Percentiles rank a stretch among this genome's conserved stretches.
Evolutionary conservation across 116 monocot species (phyloP).

Genomic region (Posidonia oceanica): DNA sequence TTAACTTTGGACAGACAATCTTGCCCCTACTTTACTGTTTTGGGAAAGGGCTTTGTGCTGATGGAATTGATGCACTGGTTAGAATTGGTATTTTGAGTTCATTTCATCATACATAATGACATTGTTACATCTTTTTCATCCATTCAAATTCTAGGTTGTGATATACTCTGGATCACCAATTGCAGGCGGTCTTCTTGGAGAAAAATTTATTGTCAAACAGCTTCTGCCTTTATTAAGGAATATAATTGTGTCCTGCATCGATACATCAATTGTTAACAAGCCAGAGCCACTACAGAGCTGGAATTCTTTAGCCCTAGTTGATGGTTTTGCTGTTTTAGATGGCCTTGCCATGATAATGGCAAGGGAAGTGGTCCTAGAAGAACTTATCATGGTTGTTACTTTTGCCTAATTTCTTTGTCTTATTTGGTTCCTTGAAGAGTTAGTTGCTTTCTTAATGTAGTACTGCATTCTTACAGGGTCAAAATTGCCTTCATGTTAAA

Average conservation of each 20-base stretch:
- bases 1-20: slow-evolving; percentile 46
- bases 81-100: slow-evolving; percentile 69
- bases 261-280: slow-evolving; percentile 47
- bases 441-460: neutral
- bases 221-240: slow-evolving; percentile 68
- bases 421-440: neutral
- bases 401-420: neutral
- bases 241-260: slow-evolving; percentile 50
- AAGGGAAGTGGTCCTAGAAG: slow-evolving; percentile 39
- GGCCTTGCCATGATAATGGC: slow-evolving; percentile 55
- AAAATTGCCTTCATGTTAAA: slow-evolving; percentile 57
- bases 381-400: slow-evolving; percentile 54
- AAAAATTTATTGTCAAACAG: slow-evolving; percentile 60
- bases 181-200: slow-evolving; percentile 75
- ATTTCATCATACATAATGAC: neutral
- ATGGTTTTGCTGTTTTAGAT: slow-evolving; percentile 62
- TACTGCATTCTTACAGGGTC: slow-evolving; percentile 45
- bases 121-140: neutral
- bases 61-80: slow-evolving; percentile 86
- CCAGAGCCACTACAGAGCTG: slow-evolving; percentile 80
- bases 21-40: slow-evolving; percentile 76
- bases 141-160: neutral
- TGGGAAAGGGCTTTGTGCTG: slow-evolving; percentile 72
- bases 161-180: slow-evolving; percentile 4
- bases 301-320: slow-evolving; percentile 60